phyloP scores from a whole-genome alignment of 345 rosid genomes.

The Excoecaria agallocha region DNA sequence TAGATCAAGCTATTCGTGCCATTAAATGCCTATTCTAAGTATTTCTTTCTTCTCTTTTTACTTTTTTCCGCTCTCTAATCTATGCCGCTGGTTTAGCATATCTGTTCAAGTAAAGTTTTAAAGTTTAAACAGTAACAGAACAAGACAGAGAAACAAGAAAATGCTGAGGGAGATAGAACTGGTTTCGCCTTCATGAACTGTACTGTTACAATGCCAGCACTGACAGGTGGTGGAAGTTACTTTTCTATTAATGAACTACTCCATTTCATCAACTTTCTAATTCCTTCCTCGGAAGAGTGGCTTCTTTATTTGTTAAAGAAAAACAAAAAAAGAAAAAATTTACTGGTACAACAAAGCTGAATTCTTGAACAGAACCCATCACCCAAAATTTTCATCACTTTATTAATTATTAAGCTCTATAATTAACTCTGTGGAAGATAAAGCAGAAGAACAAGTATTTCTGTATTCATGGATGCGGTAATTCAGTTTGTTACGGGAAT shows the following conservation, averaged over 20 bases:
- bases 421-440: neutral
- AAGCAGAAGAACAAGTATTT: neutral
- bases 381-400: neutral
- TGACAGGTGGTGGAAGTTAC: conserved; percentile 27
- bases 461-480: conserved; percentile 7
- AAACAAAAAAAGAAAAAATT: conserved; percentile 4
- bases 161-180: neutral
- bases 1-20: conserved; percentile 12
- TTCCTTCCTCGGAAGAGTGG: conserved; percentile 4
- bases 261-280: neutral
- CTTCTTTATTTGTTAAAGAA: neutral
- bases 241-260: conserved; percentile 21
- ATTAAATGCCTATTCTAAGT: neutral
- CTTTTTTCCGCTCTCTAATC: neutral
- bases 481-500: conserved; percentile 38
- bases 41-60: conserved; percentile 4
- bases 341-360: conserved; percentile 19
- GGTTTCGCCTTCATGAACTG: conserved; percentile 8
- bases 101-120: conserved; percentile 9
- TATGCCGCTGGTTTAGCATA: neutral
- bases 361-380: conserved; percentile 15
- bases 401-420: neutral
- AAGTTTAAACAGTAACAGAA: conserved; percentile 19
- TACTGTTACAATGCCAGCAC: conserved; percentile 18
- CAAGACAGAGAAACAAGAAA: neutral